These are phyloP conservation scores for Backusella morwellensis DNA, from an alignment of 192 early-diverging fungal species.

Conservation along the genomic window DNA sequence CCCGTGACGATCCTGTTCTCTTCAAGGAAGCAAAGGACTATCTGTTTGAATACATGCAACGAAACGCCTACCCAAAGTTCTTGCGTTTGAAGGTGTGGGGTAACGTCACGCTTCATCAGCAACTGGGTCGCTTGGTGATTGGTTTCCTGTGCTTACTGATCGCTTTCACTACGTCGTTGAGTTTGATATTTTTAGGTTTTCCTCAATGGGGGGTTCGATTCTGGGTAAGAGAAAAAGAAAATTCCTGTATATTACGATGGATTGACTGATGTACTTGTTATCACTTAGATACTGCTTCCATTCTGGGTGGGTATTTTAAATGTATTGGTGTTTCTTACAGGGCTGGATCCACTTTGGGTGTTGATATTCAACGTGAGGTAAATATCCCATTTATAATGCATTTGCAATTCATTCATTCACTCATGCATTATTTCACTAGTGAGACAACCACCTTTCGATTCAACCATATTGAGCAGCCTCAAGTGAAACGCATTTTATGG, in stretches of 20 bases:
- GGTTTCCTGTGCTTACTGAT: slow-evolving; percentile 50
- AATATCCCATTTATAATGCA: no score
- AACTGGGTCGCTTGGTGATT: slow-evolving; percentile 40
- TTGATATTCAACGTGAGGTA: slow-evolving; percentile 39
- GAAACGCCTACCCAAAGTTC: slow-evolving; percentile 55
- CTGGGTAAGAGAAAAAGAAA: slow-evolving; percentile 41
- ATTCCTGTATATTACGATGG: neutral
- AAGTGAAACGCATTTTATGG: slow-evolving; percentile 29
- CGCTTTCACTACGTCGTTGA: slow-evolving; percentile 48
- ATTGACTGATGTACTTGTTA: neutral
- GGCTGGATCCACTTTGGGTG: slow-evolving; percentile 42
- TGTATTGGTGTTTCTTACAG: slow-evolving; percentile 35
- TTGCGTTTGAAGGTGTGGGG: slow-evolving; percentile 52
- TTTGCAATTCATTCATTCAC: neutral
- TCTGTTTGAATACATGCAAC: slow-evolving; percentile 51
- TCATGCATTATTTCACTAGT: slow-evolving; percentile 13
- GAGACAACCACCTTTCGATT: slow-evolving; percentile 38
- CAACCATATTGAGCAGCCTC: slow-evolving; percentile 34
- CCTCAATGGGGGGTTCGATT: slow-evolving; percentile 41
- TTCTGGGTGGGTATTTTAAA: slow-evolving; percentile 41
- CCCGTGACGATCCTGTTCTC: slow-evolving; percentile 46
- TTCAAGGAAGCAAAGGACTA: slow-evolving; percentile 57
- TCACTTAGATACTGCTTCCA: slow-evolving; percentile 29
- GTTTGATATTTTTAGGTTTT: slow-evolving; percentile 54
- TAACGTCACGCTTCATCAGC: slow-evolving; percentile 50